Percentiles rank a stretch among this genome's conserved stretches.
Conservation (phyloP, 495 filamentous ascomycete species). For the Tuber borchii region DNA sequence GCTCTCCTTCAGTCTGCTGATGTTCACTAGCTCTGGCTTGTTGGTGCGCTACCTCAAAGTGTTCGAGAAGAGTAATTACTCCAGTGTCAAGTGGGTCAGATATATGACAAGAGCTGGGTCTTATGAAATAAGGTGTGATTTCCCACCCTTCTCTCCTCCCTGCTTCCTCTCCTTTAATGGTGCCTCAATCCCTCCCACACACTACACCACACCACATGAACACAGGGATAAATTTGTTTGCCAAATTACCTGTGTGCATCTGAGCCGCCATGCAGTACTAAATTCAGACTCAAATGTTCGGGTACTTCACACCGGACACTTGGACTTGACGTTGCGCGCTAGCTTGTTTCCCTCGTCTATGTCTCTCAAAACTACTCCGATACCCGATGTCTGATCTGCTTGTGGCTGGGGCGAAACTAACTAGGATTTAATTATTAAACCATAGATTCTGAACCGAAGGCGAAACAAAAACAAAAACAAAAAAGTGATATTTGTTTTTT, state of each 20-base stretch:
- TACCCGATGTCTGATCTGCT: background rate
- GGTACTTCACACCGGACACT: background rate
- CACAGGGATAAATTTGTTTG: background rate
- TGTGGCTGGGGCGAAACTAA: background rate
- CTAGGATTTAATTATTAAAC: background rate
- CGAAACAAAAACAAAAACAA: background rate
- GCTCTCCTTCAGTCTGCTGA: slow-evolving; percentile 84
- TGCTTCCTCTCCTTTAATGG: background rate
- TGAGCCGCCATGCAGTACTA: background rate
- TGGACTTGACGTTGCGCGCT: background rate
- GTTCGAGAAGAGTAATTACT: slow-evolving; percentile 99
- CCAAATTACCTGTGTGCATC: background rate
- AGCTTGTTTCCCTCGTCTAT: background rate
- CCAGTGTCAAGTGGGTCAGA: slow-evolving; percentile 96
- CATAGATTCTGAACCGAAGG: background rate
- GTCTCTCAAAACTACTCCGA: background rate
- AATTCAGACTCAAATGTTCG: background rate
- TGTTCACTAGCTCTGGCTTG: slow-evolving; percentile 94
- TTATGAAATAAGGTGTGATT: slow-evolving; percentile 64
- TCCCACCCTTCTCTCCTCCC: background rate
- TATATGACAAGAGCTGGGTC: slow-evolving; percentile 96
- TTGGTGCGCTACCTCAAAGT: slow-evolving; percentile 96
- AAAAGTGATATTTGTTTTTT: background rate
- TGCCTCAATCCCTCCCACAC: background rate
- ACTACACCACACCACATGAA: background rate